Evolutionary conservation across 1,284 basidiomycete genomes (phyloP).

Genomic region (Ustilago tritici): DNA sequence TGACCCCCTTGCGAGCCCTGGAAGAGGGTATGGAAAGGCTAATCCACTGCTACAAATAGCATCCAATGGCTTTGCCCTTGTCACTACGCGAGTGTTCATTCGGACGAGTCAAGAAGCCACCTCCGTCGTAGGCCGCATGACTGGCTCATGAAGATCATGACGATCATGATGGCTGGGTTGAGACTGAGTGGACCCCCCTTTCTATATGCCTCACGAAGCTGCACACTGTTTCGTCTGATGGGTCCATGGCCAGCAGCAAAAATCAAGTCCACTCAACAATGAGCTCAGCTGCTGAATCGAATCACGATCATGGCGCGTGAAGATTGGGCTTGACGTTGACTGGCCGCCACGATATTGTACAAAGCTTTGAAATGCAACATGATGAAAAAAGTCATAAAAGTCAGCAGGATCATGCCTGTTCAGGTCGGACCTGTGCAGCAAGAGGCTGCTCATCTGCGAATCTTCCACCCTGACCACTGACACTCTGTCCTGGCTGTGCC

Average conservation of each 20-base stretch:
- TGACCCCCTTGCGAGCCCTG: not conserved
- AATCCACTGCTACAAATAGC: no score
- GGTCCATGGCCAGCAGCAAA: not conserved
- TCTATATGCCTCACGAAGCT: not conserved
- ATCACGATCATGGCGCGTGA: not conserved
- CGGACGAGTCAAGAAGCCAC: not conserved
- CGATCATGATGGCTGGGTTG: not conserved
- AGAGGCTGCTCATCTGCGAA: constrained; percentile 51
- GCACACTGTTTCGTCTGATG: not conserved
- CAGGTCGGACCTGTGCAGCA: constrained; percentile 42
- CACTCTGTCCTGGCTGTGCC: constrained; percentile 51
- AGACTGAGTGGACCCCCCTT: not conserved
- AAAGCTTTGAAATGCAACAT: constrained; percentile 6
- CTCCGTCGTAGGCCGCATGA: not conserved
- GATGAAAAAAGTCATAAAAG: not conserved
- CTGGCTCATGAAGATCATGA: no score
- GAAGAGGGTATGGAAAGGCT: no score
- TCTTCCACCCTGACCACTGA: constrained; percentile 52
- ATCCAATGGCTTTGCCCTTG: not conserved
- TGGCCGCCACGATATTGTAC: constrained; percentile 24
- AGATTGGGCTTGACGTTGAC: not conserved
- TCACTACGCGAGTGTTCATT: not conserved
- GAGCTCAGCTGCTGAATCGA: not conserved
- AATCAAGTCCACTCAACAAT: not conserved
- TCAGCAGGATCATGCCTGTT: constrained; percentile 28